Base-by-base conservation (phyloP, 495 filamentous ascomycete genomes). In the Cercophora newfieldiana region DNA sequence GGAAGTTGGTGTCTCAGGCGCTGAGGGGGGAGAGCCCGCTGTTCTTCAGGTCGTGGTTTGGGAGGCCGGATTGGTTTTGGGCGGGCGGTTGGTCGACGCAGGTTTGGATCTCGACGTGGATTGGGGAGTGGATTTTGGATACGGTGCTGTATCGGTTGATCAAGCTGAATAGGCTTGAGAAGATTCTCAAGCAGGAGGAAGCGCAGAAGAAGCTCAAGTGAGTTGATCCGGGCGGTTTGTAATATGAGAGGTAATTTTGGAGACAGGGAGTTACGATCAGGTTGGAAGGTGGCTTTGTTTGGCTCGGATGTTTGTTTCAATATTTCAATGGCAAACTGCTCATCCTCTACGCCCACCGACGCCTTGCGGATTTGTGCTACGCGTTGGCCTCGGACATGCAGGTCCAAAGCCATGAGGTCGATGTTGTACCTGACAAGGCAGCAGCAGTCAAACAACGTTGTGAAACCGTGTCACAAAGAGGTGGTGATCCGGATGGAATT, bases 41-140 rank as follows among this genome's bases (percentile, higher is more conserved):
- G 47, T 61, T 78, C 28, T 22, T 82, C 28, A 64, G 80, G 3
- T 50, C 66, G 18, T 80, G 77, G 79, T 72, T 83, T 18, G 80
- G 80, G 1, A 60, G 80, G 18, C 76, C 81, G 7, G 80, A 82
- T 63, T 83, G 80, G 77, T 81, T 82, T 60, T 82, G 79, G 79
- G 74, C 69, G 0, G 81, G 81, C 2, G 81, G 81, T 0, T 56
- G 72, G 69, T 68, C 80, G 2, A 50, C 26, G 0, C 0, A 55
- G n/a, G 72, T 69, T 3, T 82, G 80, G 80, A 1, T 70, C 0
- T 26, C 37, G 1, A 68, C 69, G 0, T 69, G 60, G 47, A 22
- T 82, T 28, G 81, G 81, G 6, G 81, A 83, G 66, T 81, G 80
- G 76, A 8, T 78, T n/a, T 14, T 79, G 53, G 80, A 83, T 30